Conservation (phyloP, 2,329 filamentous ascomycete species). For the Neofusicoccum ribis region DNA sequence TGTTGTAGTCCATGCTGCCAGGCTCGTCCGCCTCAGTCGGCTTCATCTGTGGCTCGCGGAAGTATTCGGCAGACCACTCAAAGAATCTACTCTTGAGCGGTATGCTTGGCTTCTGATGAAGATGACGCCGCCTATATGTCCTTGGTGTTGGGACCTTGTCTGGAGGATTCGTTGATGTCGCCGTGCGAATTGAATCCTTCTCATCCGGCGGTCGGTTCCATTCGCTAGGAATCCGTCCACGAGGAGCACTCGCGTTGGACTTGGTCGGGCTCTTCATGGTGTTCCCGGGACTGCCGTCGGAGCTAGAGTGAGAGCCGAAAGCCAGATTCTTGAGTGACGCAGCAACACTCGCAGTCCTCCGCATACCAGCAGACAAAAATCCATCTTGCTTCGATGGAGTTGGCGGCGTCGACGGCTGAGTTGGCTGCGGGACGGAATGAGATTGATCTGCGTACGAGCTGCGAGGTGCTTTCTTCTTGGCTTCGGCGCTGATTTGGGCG, state of each 20-base stretch:
- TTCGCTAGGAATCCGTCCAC: slow-evolving; percentile 56
- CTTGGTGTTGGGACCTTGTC: slow-evolving; percentile 79
- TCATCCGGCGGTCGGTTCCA: slow-evolving; percentile 71
- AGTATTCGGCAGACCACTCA: slow-evolving; percentile 96
- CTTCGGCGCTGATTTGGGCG: slow-evolving; percentile 41
- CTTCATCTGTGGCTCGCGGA: slow-evolving; percentile 98
- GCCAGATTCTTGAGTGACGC: slow-evolving; percentile 64
- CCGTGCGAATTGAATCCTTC: slow-evolving; percentile 65
- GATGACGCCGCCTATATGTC: slow-evolving; percentile 65
- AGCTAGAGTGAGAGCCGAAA: slow-evolving; percentile 36
- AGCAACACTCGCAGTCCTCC: slow-evolving; percentile 62
- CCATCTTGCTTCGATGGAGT: slow-evolving; percentile 57
- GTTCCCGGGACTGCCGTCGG: slow-evolving; percentile 30
- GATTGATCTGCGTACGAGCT: slow-evolving; percentile 51
- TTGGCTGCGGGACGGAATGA: slow-evolving; percentile 34
- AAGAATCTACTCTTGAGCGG: slow-evolving; percentile 83
- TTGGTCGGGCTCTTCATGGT: slow-evolving; percentile 21
- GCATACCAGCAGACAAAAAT: slow-evolving; percentile 61
- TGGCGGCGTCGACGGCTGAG: slow-evolving; percentile 50
- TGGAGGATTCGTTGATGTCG: slow-evolving; percentile 68
- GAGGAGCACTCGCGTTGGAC: slow-evolving; percentile 29
- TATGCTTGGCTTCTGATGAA: slow-evolving; percentile 61
- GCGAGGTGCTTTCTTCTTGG: slow-evolving; percentile 34
- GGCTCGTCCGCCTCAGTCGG: slow-evolving; percentile 93
- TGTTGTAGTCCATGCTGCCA: slow-evolving; percentile 93